A percentile compares a stretch with the other conserved stretches of the same genome.
phyloP scores from a whole-genome alignment of 2,329 filamentous ascomycete species.

The Trichoderma asperellum region DNA sequence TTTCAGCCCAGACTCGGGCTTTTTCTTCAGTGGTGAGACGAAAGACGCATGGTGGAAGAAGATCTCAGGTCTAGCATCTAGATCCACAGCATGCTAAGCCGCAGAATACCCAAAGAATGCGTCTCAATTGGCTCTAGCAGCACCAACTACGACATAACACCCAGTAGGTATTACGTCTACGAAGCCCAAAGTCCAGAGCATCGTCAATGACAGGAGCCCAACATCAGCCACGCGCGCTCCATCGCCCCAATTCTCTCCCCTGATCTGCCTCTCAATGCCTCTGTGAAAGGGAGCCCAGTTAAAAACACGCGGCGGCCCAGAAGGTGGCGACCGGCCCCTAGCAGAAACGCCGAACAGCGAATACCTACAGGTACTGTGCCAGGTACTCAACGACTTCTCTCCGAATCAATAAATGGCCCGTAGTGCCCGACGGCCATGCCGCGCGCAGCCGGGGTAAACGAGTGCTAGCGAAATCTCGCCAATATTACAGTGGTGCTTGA shows the following conservation, averaged over 20 bases:
- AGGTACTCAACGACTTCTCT: background rate
- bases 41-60: background rate
- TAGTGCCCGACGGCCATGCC: constrained; percentile 15
- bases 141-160: background rate
- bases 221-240: constrained; percentile 13
- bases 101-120: background rate
- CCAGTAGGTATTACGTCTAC: background rate
- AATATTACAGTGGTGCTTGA: background rate
- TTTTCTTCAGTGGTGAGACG: background rate
- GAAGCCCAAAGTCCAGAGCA: background rate
- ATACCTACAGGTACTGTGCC: background rate
- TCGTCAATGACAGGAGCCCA: background rate
- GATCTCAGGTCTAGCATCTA: background rate
- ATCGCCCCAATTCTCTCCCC: background rate
- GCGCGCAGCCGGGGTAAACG: constrained; percentile 4
- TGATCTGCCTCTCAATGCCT: background rate
- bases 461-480: background rate
- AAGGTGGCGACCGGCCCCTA: background rate
- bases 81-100: background rate
- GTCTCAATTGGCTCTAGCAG: background rate
- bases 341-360: constrained; percentile 20
- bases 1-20: background rate
- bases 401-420: background rate
- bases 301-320: background rate
- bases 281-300: background rate